Evolutionary conservation across 345 rosid genomes (phyloP), one percentile per base, ranked within the genome.

Genomic region (Abelmoschus esculentus): DNA sequence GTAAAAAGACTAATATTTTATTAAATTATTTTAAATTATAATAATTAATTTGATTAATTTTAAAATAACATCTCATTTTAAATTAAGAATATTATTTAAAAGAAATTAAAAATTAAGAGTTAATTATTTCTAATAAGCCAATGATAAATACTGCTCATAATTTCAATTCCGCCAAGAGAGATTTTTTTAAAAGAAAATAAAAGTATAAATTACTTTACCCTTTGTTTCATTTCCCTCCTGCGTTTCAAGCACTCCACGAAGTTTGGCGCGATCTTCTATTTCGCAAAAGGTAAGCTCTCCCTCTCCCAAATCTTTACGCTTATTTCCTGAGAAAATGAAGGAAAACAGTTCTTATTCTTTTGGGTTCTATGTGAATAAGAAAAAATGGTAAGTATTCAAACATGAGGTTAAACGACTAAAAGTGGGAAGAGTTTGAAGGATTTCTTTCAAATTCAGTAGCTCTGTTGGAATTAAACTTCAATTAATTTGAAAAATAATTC

Each of bases 191-290:
- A 4, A 31, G 5, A 31, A 31, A 31, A 31, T 3, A 31, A 0
- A 2, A 31, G 32, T 31, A 31, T 31, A 36, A 46, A 46, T 10
- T 46, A 11, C 5, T 46, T 46, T 46, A 11, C 50, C 50, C 3
- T 54, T 54, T 53, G 57, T 26, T 8, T 55, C 70, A 47, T 66
- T 66, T 66, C 58, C 70, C 44, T 49, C 70, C 26, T 7, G 58
- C 28, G n/a, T 52, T 52, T 67, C n/a, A 17, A 52, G 28, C 59
- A 11, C 38, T 52, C 36, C 5, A 22, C 54, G 56, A 29, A 13
- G 52, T 56, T 69, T 56, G 54, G 64, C 64, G 63, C 72, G 64
- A 40, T 70, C 64, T 70, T 38, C 72, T 10, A 42, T 56, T 56
- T 70, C 65, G 29, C 47, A 13, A 44, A 55, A 69, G 72, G 72